phyloP scores from a whole-genome alignment of 345 rosid genomes.

The Gossypium stocksii region DNA sequence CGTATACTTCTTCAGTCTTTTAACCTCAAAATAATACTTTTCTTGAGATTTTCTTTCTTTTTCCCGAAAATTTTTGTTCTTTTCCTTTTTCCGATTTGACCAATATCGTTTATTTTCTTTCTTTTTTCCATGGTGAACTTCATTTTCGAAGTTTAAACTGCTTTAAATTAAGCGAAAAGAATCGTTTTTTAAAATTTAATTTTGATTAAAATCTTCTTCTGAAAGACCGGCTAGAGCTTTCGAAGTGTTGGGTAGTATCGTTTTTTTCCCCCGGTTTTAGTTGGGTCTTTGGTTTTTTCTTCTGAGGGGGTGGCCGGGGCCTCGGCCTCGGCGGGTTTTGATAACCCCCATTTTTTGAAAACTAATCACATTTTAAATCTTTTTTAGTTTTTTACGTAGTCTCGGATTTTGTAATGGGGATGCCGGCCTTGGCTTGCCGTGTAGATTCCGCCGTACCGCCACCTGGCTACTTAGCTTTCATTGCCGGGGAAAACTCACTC shows the following conservation, averaged over 20 bases:
- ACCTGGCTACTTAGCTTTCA: conserved; percentile 45
- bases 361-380: conserved; percentile 17
- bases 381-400: conserved; percentile 19
- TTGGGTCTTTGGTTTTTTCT: conserved; percentile 62
- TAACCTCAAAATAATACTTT: background rate
- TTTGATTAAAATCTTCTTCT: conserved; percentile 23
- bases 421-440: conserved; percentile 82
- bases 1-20: background rate
- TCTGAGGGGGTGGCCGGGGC: conserved; percentile 99
- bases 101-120: background rate
- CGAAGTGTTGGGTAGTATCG: conserved; percentile 24
- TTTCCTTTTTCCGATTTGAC: background rate
- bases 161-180: background rate
- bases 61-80: background rate
- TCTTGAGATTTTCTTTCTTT: background rate
- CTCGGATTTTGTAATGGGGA: conserved; percentile 40
- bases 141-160: conserved; percentile 19
- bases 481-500: conserved; percentile 48
- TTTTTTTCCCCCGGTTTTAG: conserved; percentile 36
- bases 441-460: conserved; percentile 71
- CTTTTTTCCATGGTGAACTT: conserved; percentile 35
- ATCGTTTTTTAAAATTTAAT: background rate
- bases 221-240: conserved; percentile 39
- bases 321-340: conserved; percentile 98
- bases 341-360: conserved; percentile 75